Evolutionary conservation across 768 basidiomycete genomes (phyloP), one percentile per base, ranked within the genome.

Genomic region (Termitomyces sp.): DNA sequence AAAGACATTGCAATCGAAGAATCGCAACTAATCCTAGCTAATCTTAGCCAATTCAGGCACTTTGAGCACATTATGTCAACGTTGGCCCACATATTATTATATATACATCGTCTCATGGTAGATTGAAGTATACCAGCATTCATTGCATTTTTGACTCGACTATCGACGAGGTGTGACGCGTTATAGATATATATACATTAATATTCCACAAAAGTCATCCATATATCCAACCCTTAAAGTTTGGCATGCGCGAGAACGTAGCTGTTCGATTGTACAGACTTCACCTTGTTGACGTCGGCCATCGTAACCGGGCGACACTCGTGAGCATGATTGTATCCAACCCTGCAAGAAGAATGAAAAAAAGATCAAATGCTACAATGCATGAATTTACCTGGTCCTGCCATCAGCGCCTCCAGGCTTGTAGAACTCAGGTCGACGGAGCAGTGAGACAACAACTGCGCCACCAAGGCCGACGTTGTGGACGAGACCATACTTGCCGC

Each of bases 401-500:
- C 91, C 90, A 60, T 93, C 90, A 5, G 66, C 62, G 0, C 88
- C 85, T n/a, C 83, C 84, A 6, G 79, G 69, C 55, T 80, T 76
- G 70, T 72, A 94, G 70, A 93, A 93, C 58, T 88, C 86, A 0
- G 92, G 92, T 20, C 90, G 79, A 26, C 87, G 83, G 32, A 93
- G 74, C 13, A 93, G 74, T 33, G 85, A 87, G 49, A 90, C 84
- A 28, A 92, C 89, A 3, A 83, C 88, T 14, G 90, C 89, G 49
- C 88, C 87, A 54, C 91, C 92, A 24, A 92, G 78, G 14, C 90
- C 92, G 45, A 94, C 76, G 66, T 94, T 94, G 62, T 94, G 92
- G 9, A 90, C 84, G 13, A 94, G 75, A 3, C 88, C 90, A 61
- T 80, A 90, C 70, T 91, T 92, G 2, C 90, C 88, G 32, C 85